Percentiles rank a stretch among this genome's conserved stretches.
Evolutionary conservation across 192 early-diverging fungal genomes (phyloP).

Genomic region (Coemansia sp.): DNA sequence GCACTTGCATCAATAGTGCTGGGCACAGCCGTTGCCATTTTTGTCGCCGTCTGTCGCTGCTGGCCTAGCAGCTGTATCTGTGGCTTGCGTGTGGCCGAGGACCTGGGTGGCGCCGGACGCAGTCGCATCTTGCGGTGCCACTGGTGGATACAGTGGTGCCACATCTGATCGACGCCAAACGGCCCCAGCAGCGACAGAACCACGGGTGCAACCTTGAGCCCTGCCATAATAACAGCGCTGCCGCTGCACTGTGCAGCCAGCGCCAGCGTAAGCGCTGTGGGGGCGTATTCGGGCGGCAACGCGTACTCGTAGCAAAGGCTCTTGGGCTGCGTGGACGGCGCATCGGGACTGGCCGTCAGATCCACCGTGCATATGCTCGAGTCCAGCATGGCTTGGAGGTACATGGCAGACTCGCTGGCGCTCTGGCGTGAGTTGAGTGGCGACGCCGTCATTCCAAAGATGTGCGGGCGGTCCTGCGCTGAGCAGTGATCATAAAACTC

Average conservation of each 20-base stretch:
- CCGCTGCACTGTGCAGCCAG: slow-evolving; percentile 36
- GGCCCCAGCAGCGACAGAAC: slow-evolving; percentile 65
- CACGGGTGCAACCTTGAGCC: slow-evolving; percentile 37
- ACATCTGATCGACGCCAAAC: slow-evolving; percentile 73
- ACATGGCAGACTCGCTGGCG: slow-evolving; percentile 37
- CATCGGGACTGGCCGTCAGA: slow-evolving; percentile 19
- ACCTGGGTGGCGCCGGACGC: slow-evolving; percentile 12
- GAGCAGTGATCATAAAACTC: slow-evolving; percentile 69
- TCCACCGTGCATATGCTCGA: slow-evolving; percentile 60
- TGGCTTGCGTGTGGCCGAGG: neutral
- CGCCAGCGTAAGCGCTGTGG: slow-evolving; percentile 43
- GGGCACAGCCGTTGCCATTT: neutral
- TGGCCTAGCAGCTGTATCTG: neutral
- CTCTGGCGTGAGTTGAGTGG: slow-evolving; percentile 55
- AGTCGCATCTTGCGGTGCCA: slow-evolving; percentile 31
- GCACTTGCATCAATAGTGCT: neutral
- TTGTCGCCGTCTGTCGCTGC: neutral
- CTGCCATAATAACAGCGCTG: slow-evolving; percentile 39
- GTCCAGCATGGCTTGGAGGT: slow-evolving; percentile 58
- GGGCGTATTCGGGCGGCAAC: slow-evolving; percentile 42
- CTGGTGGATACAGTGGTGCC: slow-evolving; percentile 54
- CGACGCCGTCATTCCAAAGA: slow-evolving; percentile 96
- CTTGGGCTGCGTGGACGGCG: slow-evolving; percentile 6
- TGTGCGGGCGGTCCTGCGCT: slow-evolving; percentile 58
- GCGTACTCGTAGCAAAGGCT: slow-evolving; percentile 53